phyloP scores from a whole-genome alignment of 176 grass and related monocot genomes.

The Juncus inflexus region DNA sequence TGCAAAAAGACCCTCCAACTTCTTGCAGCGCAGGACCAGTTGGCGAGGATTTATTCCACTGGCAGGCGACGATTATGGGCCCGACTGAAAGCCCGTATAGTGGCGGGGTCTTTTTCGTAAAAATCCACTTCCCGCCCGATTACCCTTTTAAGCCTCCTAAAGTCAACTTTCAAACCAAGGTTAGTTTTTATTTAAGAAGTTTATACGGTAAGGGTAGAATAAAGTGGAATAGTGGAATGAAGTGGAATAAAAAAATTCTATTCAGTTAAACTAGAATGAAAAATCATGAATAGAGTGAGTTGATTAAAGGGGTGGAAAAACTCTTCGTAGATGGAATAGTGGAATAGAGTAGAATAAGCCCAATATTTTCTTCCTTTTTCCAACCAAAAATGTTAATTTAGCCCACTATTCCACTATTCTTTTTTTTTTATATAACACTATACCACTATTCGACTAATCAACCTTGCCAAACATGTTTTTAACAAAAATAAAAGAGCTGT shows the following conservation, averaged over 20 bases:
- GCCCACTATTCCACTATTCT: too few relatives aligned
- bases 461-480: too few relatives aligned
- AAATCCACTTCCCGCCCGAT: slow-evolving; percentile 89
- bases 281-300: not conserved
- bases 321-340: too few relatives aligned
- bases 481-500: too few relatives aligned
- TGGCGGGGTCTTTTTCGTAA: slow-evolving; percentile 80
- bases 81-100: slow-evolving; percentile 78
- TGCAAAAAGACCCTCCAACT: slow-evolving; percentile 81
- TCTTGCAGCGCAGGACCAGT: slow-evolving; percentile 84
- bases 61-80: slow-evolving; percentile 94
- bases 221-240: too few relatives aligned
- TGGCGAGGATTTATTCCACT: slow-evolving; percentile 82
- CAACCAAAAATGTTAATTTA: too few relatives aligned
- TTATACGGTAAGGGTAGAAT: not conserved
- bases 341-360: too few relatives aligned
- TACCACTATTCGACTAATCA: too few relatives aligned
- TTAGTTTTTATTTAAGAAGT: slow-evolving; percentile 24
- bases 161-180: slow-evolving; percentile 90
- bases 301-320: too few relatives aligned
- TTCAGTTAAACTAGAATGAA: not conserved
- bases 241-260: not conserved
- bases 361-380: too few relatives aligned
- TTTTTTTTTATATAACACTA: too few relatives aligned
- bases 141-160: slow-evolving; percentile 93